Evolutionary conservation across 2,329 filamentous ascomycete genomes (phyloP).

Genomic region (Paracoccidioides brasiliensis): DNA sequence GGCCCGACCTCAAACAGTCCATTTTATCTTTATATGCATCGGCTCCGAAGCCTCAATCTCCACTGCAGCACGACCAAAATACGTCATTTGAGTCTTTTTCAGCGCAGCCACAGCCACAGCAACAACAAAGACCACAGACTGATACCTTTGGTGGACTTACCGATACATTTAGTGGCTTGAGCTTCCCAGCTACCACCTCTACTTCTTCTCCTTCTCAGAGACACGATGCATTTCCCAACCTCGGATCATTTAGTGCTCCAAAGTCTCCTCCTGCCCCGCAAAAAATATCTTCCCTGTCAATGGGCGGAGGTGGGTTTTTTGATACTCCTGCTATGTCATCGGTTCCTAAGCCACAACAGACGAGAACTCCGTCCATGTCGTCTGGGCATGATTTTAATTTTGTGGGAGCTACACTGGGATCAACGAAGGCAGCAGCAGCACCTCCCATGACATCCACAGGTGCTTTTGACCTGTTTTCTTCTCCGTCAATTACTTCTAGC

Average conservation of each 20-base stretch:
- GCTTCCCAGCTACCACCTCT: constrained; percentile 43
- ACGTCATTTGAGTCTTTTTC: constrained; percentile 58
- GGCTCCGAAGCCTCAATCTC: constrained; percentile 49
- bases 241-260: constrained; percentile 21
- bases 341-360: constrained; percentile 31
- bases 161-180: constrained; percentile 66
- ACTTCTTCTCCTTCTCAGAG: constrained; percentile 22
- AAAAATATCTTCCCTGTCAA: constrained; percentile 37
- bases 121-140: constrained; percentile 25
- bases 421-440: constrained; percentile 31
- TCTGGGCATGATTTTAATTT: constrained; percentile 34
- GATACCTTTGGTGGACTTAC: constrained; percentile 53
- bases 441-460: constrained; percentile 49
- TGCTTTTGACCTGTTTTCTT: constrained; percentile 62
- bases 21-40: constrained; percentile 91
- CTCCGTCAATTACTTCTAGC: constrained; percentile 34
- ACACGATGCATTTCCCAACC: constrained; percentile 12
- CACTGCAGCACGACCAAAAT: constrained; percentile 43
- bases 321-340: constrained; percentile 53
- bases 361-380: constrained; percentile 38
- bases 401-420: constrained; percentile 11
- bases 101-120: constrained; percentile 25
- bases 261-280: constrained; percentile 32
- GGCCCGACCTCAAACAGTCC: constrained; percentile 91
- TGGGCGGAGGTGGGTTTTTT: constrained; percentile 71